A percentile compares a stretch with the other conserved stretches of the same genome.
Conservation (phyloP, 768 basidiomycete species). For the Guyanaporus albipodus region DNA sequence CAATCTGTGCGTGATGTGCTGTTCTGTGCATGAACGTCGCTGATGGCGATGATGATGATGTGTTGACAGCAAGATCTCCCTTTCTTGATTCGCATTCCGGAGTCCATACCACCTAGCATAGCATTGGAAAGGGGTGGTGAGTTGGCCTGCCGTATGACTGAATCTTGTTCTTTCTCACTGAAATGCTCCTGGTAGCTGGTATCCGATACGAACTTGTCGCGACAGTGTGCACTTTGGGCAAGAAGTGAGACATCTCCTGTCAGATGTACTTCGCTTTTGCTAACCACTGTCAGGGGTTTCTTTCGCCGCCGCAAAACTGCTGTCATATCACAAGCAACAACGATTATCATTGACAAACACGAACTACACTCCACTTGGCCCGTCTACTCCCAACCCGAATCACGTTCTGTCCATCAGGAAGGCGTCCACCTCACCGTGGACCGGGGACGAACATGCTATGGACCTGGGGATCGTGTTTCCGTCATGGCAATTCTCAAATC, state of each 20-base stretch:
- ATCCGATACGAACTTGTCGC: slow-evolving; percentile 90
- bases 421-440: slow-evolving; percentile 74
- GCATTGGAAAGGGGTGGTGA: slow-evolving; percentile 72
- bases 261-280: background rate
- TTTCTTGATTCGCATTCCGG: slow-evolving; percentile 88
- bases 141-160: slow-evolving; percentile 10
- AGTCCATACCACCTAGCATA: slow-evolving; percentile 84
- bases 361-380: slow-evolving; percentile 94
- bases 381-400: slow-evolving; percentile 75
- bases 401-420: slow-evolving; percentile 60
- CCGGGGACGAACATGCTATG: slow-evolving; percentile 75
- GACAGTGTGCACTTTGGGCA: slow-evolving; percentile 80
- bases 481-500: slow-evolving; percentile 72
- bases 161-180: background rate
- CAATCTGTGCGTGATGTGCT: slow-evolving; percentile 48
- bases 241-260: slow-evolving; percentile 51
- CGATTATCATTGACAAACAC: slow-evolving; percentile 87
- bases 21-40: slow-evolving; percentile 1
- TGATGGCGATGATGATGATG: background rate
- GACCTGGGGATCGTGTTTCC: slow-evolving; percentile 77
- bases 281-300: slow-evolving; percentile 47
- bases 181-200: slow-evolving; percentile 50
- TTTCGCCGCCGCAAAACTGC: slow-evolving; percentile 75
- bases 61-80: slow-evolving; percentile 72
- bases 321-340: slow-evolving; percentile 60